A percentile compares a stretch with the other conserved stretches of the same genome.
phyloP scores from a whole-genome alignment of 257 asterid species.

The Misopates orontium region DNA sequence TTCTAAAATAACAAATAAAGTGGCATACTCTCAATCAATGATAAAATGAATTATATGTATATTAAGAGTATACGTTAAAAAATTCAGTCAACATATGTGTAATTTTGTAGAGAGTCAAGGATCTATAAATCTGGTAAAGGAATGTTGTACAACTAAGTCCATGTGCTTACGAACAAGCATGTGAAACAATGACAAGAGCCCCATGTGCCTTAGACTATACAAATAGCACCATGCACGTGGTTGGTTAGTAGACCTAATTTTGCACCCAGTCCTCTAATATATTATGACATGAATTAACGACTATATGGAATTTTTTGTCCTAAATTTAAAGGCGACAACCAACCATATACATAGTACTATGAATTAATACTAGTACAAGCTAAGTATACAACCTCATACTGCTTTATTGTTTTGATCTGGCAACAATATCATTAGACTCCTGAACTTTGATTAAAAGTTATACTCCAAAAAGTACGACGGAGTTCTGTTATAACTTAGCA shows the following conservation, averaged over 20 bases:
- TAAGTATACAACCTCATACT: no score
- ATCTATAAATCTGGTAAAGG: neutral
- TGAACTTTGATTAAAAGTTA: neutral
- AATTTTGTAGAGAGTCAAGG: no score
- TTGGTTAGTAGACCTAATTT: conserved; percentile 40
- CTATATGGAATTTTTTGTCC: no score
- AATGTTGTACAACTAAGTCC: conserved; percentile 14
- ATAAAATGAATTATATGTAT: no score
- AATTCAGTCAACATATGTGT: no score
- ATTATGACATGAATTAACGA: no score
- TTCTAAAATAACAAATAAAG: no score
- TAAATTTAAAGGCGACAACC: no score
- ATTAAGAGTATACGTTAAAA: no score
- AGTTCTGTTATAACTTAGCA: conserved; percentile 2
- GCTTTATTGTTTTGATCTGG: conserved; percentile 4
- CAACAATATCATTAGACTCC: conserved; percentile 11
- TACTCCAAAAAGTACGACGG: neutral
- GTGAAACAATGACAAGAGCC: conserved; percentile 16
- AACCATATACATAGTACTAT: no score
- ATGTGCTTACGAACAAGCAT: conserved; percentile 28
- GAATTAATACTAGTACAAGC: conserved; percentile 18
- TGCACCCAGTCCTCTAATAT: no score
- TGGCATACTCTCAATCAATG: no score
- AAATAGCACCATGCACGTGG: conserved; percentile 38
- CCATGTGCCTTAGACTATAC: conserved; percentile 13